Conservation (phyloP, 495 filamentous ascomycete species). For the Hypoxylon fuscum region DNA sequence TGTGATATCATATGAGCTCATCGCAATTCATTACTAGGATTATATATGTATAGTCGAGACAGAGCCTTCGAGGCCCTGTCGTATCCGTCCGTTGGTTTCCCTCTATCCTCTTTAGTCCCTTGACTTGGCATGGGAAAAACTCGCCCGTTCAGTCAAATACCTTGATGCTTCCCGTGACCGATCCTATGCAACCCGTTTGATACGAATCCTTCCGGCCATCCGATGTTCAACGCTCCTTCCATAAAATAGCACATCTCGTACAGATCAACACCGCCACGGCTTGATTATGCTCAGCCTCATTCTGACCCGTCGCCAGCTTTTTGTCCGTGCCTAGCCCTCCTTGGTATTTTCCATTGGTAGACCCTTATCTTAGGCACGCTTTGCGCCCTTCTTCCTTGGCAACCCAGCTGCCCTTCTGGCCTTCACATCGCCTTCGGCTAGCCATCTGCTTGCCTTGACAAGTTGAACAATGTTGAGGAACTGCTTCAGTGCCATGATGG, state of each 20-base stretch:
- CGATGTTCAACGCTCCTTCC: conserved; percentile 17
- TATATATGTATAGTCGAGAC: conserved; percentile 34
- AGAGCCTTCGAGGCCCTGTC: conserved; percentile 6
- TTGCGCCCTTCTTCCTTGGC: conserved; percentile 51
- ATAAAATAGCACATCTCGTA: conserved; percentile 31
- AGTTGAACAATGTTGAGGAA: conserved; percentile 93
- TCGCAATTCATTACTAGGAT: conserved; percentile 27
- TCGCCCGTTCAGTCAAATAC: conserved; percentile 16
- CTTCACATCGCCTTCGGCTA: conserved; percentile 84
- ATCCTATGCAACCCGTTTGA: conserved; percentile 36
- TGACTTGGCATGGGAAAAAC: conserved; percentile 6
- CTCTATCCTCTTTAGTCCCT: conserved; percentile 9
- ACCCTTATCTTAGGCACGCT: conserved; percentile 21
- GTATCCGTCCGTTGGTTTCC: conserved; percentile 19
- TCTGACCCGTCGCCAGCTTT: background rate
- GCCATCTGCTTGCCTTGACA: conserved; percentile 89
- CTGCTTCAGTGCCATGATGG: conserved; percentile 91
- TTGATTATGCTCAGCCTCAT: conserved; percentile 5
- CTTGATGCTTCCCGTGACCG: conserved; percentile 33
- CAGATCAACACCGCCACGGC: conserved; percentile 16
- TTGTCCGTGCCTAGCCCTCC: background rate
- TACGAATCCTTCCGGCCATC: conserved; percentile 16
- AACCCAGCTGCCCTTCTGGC: conserved; percentile 61
- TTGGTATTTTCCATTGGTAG: background rate
- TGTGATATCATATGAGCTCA: conserved; percentile 1